These are phyloP conservation scores for Colletotrichum sp. DNA, from an alignment of 2,329 filamentous ascomycete species.

Conservation along the genomic window DNA sequence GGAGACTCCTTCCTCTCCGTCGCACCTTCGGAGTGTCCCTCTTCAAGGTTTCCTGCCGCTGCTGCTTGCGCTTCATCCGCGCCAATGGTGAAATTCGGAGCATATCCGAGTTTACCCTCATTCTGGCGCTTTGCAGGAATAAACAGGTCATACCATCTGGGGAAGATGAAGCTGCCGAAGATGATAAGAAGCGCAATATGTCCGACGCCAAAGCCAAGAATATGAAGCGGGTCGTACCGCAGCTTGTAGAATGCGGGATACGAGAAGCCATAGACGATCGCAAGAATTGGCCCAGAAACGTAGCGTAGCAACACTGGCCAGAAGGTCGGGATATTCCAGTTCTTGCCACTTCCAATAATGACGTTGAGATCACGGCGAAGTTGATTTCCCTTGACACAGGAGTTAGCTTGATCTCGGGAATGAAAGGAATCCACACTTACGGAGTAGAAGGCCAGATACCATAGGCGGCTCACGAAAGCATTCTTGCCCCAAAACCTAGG, in stretches of 20 bases:
- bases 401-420: neutral
- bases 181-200: constrained; percentile 53
- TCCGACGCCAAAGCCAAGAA: constrained; percentile 53
- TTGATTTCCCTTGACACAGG: constrained; percentile 53
- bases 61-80: constrained; percentile 18
- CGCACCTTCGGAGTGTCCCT: neutral
- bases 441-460: constrained; percentile 63
- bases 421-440: constrained; percentile 39
- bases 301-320: constrained; percentile 57
- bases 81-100: constrained; percentile 13
- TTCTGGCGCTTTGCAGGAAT: constrained; percentile 50
- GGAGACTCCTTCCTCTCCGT: neutral
- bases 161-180: constrained; percentile 53
- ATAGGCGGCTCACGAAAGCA: constrained; percentile 44
- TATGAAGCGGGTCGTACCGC: constrained; percentile 54
- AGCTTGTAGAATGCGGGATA: constrained; percentile 54
- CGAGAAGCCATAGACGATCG: constrained; percentile 57
- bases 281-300: constrained; percentile 52
- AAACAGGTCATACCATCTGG: constrained; percentile 58
- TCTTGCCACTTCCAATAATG: constrained; percentile 57
- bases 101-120: constrained; percentile 45
- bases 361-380: constrained; percentile 59
- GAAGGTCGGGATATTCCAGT: constrained; percentile 60
- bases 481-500: constrained; percentile 48
- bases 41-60: constrained; percentile 1